Conservation (phyloP, 2,329 filamentous ascomycete genomes). For the Thelonectria olida region DNA sequence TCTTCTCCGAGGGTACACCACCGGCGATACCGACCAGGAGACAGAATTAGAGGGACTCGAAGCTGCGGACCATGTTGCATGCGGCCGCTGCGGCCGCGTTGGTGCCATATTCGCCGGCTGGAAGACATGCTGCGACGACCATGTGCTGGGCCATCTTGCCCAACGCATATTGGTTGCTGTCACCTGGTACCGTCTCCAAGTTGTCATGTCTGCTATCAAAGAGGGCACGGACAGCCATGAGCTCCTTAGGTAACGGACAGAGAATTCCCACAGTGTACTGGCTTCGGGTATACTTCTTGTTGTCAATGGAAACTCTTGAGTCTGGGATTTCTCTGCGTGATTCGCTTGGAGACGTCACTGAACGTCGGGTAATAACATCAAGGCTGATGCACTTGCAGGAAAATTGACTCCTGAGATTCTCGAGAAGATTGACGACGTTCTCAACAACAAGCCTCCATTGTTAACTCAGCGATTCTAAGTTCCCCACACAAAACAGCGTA, state of each 20-base stretch:
- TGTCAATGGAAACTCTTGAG: not conserved
- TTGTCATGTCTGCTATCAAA: slow-evolving; percentile 8
- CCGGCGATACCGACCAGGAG: slow-evolving; percentile 14
- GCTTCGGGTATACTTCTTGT: not conserved
- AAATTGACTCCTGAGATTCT: too few relatives aligned
- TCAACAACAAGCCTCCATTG: too few relatives aligned
- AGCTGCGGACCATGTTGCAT: slow-evolving; percentile 21
- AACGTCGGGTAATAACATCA: too few relatives aligned
- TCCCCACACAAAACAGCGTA: too few relatives aligned
- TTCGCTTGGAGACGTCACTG: too few relatives aligned
- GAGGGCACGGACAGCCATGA: slow-evolving; percentile 13
- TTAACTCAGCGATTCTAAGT: too few relatives aligned
- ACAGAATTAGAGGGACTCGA: not conserved
- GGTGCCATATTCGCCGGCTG: slow-evolving; percentile 21
- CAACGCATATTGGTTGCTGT: slow-evolving; percentile 20
- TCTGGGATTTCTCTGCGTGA: too few relatives aligned
- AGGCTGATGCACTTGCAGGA: too few relatives aligned
- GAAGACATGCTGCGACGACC: slow-evolving; percentile 25
- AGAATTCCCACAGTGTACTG: slow-evolving; percentile 24
- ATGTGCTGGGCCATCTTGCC: slow-evolving; percentile 21
- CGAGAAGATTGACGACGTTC: too few relatives aligned
- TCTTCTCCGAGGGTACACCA: not conserved
- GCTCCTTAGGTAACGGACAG: slow-evolving; percentile 17
- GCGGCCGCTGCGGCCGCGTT: slow-evolving; percentile 19
- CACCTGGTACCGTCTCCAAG: not conserved